Base-by-base conservation (phyloP, 2,329 filamentous ascomycete species). In the Pyrenophora seminiperda region DNA sequence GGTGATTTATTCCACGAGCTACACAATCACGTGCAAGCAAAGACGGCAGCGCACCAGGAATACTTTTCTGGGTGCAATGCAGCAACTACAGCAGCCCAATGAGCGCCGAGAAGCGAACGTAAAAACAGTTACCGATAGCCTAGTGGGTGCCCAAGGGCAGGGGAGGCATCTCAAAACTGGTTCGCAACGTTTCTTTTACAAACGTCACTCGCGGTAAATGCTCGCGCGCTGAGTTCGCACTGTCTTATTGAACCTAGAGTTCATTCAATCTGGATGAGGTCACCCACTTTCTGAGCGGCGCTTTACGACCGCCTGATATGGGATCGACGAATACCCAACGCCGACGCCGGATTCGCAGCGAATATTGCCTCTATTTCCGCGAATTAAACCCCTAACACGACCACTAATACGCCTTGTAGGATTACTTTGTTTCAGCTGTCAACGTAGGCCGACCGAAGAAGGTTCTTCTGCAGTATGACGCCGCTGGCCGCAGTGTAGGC, bases 391-490 rank as follows among this genome's bases (percentile, higher is more conserved):
- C 53, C 44, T 65, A 52, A 53, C 42, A 67, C 62, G 63, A 65
- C 77, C 69, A 89, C 88, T 91, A 85, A 91, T 86, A 76, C 79
- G 73, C 69, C 71, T 76, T 79, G 80, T 91, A 99, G 94, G 94
- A 99, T 79, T 99, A 97, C 77, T 97, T 99, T 76, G 78, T 82
- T 70, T 88, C 90, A 71, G 88, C 90, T 66, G 86, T 96, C 75
- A 91, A 91, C 62, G 87, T 96, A 74, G 93, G 92, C 63, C 84
- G 89, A 58, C 90, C 97, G 77, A 97, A 95, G 83, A 88, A 84
- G 76, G 90, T 95, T 59, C 87, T 94, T 65, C 81, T 99, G 66
- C 91, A 90, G 42, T 99, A 99, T 77, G 94, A 93, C 67, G 90
- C 93, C 59, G 91, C 90, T 72, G 93, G 93, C 59, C 84, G 87